Conservation (phyloP, 495 filamentous ascomycete genomes). For the Hyaloscypha bicolor region DNA sequence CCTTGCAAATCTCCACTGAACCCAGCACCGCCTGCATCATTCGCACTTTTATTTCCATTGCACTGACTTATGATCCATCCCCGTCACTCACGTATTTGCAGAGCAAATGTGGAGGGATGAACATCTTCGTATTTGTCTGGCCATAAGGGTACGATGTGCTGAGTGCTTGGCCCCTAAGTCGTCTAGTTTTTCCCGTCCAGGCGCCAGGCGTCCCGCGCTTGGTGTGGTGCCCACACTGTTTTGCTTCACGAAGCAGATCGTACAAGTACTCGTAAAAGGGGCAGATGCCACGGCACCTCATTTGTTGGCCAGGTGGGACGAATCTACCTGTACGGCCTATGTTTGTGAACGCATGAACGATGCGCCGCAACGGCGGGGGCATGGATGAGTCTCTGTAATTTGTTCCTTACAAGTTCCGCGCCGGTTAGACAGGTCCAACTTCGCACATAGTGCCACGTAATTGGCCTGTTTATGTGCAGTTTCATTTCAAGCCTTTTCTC, state of each 20-base stretch:
- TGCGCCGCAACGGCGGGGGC: not conserved
- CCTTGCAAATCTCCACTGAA: not conserved
- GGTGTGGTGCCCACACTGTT: not conserved
- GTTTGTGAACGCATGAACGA: not conserved
- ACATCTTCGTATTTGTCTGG: not conserved
- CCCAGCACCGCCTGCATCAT: not conserved
- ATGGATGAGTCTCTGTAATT: not conserved
- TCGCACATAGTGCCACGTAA: not conserved
- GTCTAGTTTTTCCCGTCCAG: not conserved
- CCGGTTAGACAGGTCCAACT: not conserved
- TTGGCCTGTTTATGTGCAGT: not conserved
- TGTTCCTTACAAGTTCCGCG: not conserved
- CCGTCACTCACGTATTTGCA: too few relatives aligned
- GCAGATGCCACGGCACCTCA: not conserved
- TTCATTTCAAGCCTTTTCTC: not conserved
- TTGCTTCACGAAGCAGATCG: not conserved
- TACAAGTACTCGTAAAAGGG: not conserved
- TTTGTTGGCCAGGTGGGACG: not conserved
- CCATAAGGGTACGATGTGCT: not conserved
- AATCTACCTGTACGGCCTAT: not conserved
- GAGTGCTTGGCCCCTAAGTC: not conserved
- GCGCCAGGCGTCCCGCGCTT: not conserved
- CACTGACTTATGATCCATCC: not conserved
- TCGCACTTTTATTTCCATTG: not conserved
- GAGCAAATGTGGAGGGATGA: not conserved